Conservation (phyloP, 2,329 filamentous ascomycete genomes). For the Huntiella savannae region DNA sequence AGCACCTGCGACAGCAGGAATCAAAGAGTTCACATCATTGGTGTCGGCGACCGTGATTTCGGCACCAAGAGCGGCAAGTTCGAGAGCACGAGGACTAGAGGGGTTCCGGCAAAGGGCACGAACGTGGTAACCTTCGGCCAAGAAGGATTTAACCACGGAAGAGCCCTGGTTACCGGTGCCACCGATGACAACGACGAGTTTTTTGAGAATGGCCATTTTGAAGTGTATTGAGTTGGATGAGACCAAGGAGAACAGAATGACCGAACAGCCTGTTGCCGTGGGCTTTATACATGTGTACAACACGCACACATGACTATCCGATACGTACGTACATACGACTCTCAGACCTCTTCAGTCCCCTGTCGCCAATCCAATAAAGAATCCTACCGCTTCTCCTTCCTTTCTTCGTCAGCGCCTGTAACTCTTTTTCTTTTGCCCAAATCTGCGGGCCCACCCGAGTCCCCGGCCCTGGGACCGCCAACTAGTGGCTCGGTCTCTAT, state of each 20-base stretch:
- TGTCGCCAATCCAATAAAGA: no score
- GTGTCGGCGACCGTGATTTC: conserved; percentile 27
- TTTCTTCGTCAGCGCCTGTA: no score
- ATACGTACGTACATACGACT: not conserved
- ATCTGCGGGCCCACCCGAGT: no score
- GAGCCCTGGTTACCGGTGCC: conserved; percentile 32
- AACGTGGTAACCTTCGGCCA: conserved; percentile 23
- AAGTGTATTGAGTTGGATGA: not conserved
- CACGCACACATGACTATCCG: not conserved
- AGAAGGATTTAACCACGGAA: conserved; percentile 30
- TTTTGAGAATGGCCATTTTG: conserved; percentile 14
- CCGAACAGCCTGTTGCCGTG: not conserved
- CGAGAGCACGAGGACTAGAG: conserved; percentile 21
- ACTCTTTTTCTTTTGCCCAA: no score
- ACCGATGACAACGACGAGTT: conserved; percentile 27
- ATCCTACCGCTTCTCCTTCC: no score
- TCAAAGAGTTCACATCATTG: conserved; percentile 22
- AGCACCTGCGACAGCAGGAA: conserved; percentile 24
- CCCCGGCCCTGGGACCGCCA: no score
- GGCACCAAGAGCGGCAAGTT: conserved; percentile 22
- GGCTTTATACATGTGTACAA: not conserved
- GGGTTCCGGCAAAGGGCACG: conserved; percentile 29
- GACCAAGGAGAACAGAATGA: not conserved
- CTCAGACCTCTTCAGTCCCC: not conserved
- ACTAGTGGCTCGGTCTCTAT: no score